These are phyloP conservation scores for Ramaria rubella DNA, from an alignment of 768 basidiomycete genomes.

Conservation along the genomic window DNA sequence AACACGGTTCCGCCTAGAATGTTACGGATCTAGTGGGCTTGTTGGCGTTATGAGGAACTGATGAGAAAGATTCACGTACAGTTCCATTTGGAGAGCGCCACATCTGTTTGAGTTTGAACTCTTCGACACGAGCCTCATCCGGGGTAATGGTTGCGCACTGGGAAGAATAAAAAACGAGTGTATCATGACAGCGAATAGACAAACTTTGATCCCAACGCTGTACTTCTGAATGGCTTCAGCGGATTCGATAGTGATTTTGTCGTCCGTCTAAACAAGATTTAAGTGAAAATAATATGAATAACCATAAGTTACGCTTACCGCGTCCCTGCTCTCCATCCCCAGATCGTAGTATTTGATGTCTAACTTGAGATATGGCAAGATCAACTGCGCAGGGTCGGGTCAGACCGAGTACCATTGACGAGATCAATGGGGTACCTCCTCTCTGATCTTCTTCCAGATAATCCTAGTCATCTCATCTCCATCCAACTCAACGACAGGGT, in stretches of 20 bases:
- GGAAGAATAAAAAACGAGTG: not conserved
- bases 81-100: conserved; percentile 97
- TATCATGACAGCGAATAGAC: not conserved
- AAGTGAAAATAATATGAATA: not conserved
- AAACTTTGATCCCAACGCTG: conserved; percentile 86
- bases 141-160: conserved; percentile 96
- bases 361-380: conserved; percentile 88
- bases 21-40: conserved; percentile 70
- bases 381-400: conserved; percentile 49
- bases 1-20: conserved; percentile 98
- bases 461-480: conserved; percentile 99
- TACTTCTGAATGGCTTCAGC: conserved; percentile 92
- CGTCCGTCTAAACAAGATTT: conserved; percentile 62
- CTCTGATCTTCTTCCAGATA: conserved; percentile 96
- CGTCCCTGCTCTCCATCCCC: conserved; percentile 89
- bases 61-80: conserved; percentile 35
- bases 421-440: conserved; percentile 57
- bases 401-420: not conserved
- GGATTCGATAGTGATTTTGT: conserved; percentile 87
- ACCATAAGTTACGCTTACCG: conserved; percentile 35
- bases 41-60: not conserved
- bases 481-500: conserved; percentile 91
- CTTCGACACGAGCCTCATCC: conserved; percentile 91
- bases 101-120: conserved; percentile 99
- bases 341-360: conserved; percentile 99